Conservation (phyloP, 2,329 filamentous ascomycete species). For the Apiospora sp. region DNA sequence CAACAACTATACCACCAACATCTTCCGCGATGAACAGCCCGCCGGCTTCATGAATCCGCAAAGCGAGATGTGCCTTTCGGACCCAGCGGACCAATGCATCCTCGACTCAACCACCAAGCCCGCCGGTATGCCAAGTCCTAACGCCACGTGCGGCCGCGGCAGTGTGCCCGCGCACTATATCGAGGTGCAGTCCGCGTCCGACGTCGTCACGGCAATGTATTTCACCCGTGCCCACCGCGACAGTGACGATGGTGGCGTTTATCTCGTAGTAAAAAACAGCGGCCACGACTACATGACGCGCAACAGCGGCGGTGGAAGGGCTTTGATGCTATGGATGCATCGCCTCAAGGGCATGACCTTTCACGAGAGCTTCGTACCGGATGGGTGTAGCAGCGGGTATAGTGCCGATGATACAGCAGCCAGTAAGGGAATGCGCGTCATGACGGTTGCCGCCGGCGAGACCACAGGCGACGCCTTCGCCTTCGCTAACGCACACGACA, state of each 20-base stretch:
- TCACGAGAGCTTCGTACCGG: slow-evolving; percentile 33
- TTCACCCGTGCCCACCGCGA: slow-evolving; percentile 34
- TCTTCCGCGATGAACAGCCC: slow-evolving; percentile 33
- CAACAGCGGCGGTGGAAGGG: slow-evolving; percentile 36
- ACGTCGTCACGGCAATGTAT: slow-evolving; percentile 33
- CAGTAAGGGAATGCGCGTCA: slow-evolving; percentile 28
- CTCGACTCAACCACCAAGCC: slow-evolving; percentile 35
- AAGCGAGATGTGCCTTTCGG: slow-evolving; percentile 38
- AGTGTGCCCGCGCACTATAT: slow-evolving; percentile 37
- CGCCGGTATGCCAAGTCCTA: slow-evolving; percentile 32
- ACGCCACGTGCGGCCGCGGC: slow-evolving; percentile 38
- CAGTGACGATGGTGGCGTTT: slow-evolving; percentile 27
- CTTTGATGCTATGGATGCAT: slow-evolving; percentile 42
- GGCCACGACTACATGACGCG: slow-evolving; percentile 46
- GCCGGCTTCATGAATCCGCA: slow-evolving; percentile 40
- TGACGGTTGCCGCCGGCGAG: slow-evolving; percentile 42
- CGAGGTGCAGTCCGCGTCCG: slow-evolving; percentile 32
- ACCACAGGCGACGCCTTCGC: slow-evolving; percentile 38
- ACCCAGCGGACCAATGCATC: slow-evolving; percentile 39
- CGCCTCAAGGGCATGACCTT: slow-evolving; percentile 36
- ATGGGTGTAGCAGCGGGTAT: slow-evolving; percentile 30
- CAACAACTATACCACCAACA: slow-evolving; percentile 38
- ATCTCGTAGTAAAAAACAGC: slow-evolving; percentile 43
- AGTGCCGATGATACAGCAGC: no score
- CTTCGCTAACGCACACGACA: slow-evolving; percentile 37